Evolutionary conservation across 139 green algal genomes (phyloP), one percentile per base, ranked within the genome.

Genomic region (Pleodorina starrii): DNA sequence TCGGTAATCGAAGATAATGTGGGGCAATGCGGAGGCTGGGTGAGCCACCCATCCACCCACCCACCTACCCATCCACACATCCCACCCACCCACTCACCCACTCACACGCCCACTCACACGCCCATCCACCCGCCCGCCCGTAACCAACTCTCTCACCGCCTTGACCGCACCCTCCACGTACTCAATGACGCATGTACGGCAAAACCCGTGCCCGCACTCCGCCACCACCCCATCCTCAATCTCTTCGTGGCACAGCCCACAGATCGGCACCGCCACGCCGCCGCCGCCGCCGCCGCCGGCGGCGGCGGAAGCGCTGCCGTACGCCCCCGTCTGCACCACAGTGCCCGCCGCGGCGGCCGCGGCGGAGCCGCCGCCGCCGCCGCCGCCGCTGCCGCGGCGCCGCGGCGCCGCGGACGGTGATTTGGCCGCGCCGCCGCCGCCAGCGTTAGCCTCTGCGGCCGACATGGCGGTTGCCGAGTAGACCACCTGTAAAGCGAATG

Each of bases 131-230:
- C 50, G 17, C 17, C 17, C 50, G 54, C 54, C 29, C n/a, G n/a
- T 57, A 1, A 32, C 66, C n/a, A 17, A 35, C 66, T 40, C 72
- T 40, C 69, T 77, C 60, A 77, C 60, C 81, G 60, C 21, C 4
- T 59, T 68, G 27, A 86, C 81, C 7, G 92, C 90, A 27, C 54
- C 78, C 25, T 95, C 94, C 14, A 96, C 78, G 82, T 95, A 98
- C 79, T 98, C 96, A 29, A 88, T 84, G 1, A 97, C 91, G 92
- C 97, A 99, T 40, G 77, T 51, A 4, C 96, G 91, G 93, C 97
- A 98, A 91, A 99, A 98, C 43, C 79, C n/a, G 85, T 98, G 96
- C 23, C 92, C 92, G 89, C 96, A 98, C 4, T 25, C 86, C 40
- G 90, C 84, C 36, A 91, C 79, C 83, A 96, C 90, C 2, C 82